phyloP scores from a whole-genome alignment of 2,329 filamentous ascomycete species.

The Botrytis deweyae region DNA sequence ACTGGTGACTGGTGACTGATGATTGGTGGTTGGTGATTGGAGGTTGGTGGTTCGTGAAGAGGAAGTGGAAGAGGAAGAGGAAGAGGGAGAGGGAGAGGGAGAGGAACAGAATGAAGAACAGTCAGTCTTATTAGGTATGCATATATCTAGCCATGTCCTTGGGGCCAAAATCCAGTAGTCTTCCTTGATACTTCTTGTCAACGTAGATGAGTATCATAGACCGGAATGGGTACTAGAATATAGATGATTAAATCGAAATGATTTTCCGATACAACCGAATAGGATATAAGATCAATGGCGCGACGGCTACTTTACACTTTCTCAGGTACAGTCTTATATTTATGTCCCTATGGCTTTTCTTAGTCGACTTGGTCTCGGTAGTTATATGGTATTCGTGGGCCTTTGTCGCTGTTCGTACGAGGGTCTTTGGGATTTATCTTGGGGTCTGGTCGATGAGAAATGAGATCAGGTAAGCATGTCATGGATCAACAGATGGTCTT shows the following conservation, averaged over 20 bases:
- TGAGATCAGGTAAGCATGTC: constrained; percentile 4
- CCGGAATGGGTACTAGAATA: not conserved
- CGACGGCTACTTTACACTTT: not conserved
- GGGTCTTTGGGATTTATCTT: not conserved
- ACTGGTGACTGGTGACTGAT: not conserved
- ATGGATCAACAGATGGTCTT: constrained; percentile 11
- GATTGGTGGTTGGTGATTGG: not conserved
- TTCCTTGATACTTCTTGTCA: not conserved
- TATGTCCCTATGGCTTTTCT: not conserved
- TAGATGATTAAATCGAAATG: not conserved
- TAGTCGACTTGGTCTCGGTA: not conserved
- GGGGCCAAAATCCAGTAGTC: not conserved
- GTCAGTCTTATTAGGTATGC: not conserved
- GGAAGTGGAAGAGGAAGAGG: not conserved
- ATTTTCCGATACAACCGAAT: not conserved
- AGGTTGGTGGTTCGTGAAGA: not conserved
- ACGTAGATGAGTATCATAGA: not conserved
- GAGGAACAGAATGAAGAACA: not conserved
- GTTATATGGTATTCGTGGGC: constrained; percentile 1
- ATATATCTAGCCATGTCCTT: not conserved
- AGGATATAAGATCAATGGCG: not conserved
- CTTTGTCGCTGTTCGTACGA: not conserved
- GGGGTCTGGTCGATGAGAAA: not conserved
- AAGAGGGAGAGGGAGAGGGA: not conserved
- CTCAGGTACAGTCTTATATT: not conserved